Base-by-base conservation (phyloP, 2,329 filamentous ascomycete species). In the Botryosphaeria dothidea region DNA sequence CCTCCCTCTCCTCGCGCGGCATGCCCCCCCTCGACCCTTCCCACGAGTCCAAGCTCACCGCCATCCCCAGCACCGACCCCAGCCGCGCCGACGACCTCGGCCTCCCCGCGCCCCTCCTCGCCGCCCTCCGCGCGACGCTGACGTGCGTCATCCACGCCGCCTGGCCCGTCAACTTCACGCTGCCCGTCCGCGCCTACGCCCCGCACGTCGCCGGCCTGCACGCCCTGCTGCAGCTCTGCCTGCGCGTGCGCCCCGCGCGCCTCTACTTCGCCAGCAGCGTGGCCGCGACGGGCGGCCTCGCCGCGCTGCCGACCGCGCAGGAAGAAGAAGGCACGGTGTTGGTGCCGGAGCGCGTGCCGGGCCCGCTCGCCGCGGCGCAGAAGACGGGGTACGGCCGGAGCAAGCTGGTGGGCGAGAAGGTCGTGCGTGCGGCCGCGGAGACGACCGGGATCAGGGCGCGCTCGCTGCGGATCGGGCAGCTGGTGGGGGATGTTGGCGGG, bases 131-230 rank as follows among this genome's bases (percentile, higher is more conserved):
- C 5, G 66, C 64, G 0, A 68, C 49, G 0, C 69, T 85, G 1
- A 79, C 79, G 0, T 71, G 72, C 17, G 77, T 85, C n/a, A 81
- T 86, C 31, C 83, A 86, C 73, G 78, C 78, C 66, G 83, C 84
- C 0, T 86, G 84, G 84, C 75, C 82, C 1, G 84, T 86, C 31
- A 86, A 86, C 71, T 87, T 87, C 76, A 86, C 84, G 69, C 78
- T 86, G 67, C 75, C 75, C 0, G 75, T 86, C 0, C 74, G 76
- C 3, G 83, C 78, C 51, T 86, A 86, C 66, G 84, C 84, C 48
- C 66, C 67, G 5, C 79, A 83, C 41, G 78, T 86, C n/a, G 73
- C 70, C 1, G 82, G 81, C 0, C 76, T 81, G 2, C 71, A 73
- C 1, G 80, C 83, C 48, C 75, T 86, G 1, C 73, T 84, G 15